A percentile compares a stretch with the other conserved stretches of the same genome.
Evolutionary conservation across 495 filamentous ascomycete genomes (phyloP).

Genomic region (Achaetomiella virescens): DNA sequence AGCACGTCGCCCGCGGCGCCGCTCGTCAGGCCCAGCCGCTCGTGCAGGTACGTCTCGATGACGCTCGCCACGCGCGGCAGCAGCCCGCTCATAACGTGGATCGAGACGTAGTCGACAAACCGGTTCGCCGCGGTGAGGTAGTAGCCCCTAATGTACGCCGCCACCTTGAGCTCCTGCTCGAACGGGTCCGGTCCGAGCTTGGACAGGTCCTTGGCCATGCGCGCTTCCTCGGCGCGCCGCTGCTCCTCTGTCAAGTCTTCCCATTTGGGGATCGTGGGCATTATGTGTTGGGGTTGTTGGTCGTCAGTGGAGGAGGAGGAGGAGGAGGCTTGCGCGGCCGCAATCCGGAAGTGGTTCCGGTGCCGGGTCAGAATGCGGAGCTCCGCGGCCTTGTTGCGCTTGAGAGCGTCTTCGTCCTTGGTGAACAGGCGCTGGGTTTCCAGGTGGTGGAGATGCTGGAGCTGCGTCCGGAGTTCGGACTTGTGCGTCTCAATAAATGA

Average conservation of each 20-base stretch:
- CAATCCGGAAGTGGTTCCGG: slow-evolving; percentile 32
- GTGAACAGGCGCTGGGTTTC: slow-evolving; percentile 39
- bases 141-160: slow-evolving; percentile 47
- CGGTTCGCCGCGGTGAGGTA: slow-evolving; percentile 46
- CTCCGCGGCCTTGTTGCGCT: slow-evolving; percentile 33
- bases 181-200: slow-evolving; percentile 41
- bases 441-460: slow-evolving; percentile 31
- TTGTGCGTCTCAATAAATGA: slow-evolving; percentile 30
- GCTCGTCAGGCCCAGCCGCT: slow-evolving; percentile 35
- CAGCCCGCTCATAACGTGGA: slow-evolving; percentile 41
- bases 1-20: slow-evolving; percentile 21
- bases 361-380: slow-evolving; percentile 29
- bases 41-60: slow-evolving; percentile 34
- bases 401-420: slow-evolving; percentile 35
- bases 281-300: background rate
- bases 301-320: too few species aligned
- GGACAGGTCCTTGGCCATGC: slow-evolving; percentile 25
- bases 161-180: slow-evolving; percentile 41
- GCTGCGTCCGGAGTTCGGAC: slow-evolving; percentile 20
- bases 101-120: slow-evolving; percentile 44
- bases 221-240: slow-evolving; percentile 18
- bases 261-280: slow-evolving; percentile 25
- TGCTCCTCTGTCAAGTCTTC: slow-evolving; percentile 40
- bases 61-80: slow-evolving; percentile 31
- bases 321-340: background rate